Evolutionary conservation across 192 early-diverging fungal genomes (phyloP).

Genomic region (Coemansia sp.): DNA sequence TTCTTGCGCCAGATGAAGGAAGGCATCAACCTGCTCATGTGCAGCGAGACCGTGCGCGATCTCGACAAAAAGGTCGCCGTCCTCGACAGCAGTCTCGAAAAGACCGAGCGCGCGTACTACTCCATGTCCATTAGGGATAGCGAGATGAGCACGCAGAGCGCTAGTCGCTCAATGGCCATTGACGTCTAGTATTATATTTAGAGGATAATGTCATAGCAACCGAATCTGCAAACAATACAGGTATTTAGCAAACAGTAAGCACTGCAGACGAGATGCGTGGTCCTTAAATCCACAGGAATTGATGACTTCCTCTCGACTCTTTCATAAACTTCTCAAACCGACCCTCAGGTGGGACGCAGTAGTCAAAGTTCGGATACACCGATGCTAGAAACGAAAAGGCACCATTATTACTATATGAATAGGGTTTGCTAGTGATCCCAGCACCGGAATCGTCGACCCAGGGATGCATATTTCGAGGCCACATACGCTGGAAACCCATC

Average conservation of each 20-base stretch:
- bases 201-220: neutral
- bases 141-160: conserved; percentile 15
- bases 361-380: conserved; percentile 1
- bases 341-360: neutral
- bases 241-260: neutral
- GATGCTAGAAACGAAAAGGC: neutral
- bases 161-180: neutral
- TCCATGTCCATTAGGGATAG: conserved; percentile 40
- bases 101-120: conserved; percentile 44
- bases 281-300: neutral
- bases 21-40: conserved; percentile 28
- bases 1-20: conserved; percentile 47
- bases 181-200: neutral
- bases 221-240: neutral
- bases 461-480: neutral
- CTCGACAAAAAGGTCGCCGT: conserved; percentile 39
- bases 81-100: conserved; percentile 44
- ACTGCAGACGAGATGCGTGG: neutral
- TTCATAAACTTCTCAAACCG: neutral
- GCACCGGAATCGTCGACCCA: neutral
- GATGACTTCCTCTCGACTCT: neutral
- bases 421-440: neutral
- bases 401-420: neutral
- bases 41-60: conserved; percentile 12
- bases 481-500: neutral